phyloP scores from a whole-genome alignment of 805 yeast genomes.

The Teunomyces aglyptinius region DNA sequence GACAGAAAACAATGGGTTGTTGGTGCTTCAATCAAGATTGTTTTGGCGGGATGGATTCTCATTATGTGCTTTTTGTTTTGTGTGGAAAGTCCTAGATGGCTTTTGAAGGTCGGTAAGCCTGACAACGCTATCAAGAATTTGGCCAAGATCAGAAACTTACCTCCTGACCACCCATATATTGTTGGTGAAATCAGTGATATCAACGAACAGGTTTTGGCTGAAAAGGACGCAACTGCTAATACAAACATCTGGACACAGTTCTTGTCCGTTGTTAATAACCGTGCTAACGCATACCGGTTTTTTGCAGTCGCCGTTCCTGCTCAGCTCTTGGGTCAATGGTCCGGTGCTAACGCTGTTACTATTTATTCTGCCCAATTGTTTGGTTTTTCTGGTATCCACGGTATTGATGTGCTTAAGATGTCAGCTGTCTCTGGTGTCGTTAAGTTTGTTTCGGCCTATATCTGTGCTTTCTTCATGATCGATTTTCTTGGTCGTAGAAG shows the following conservation, averaged over 20 bases:
- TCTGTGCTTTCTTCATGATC: constrained; percentile 22
- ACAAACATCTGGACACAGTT: constrained; percentile 11
- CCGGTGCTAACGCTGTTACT: constrained; percentile 26
- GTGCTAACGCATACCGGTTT: constrained; percentile 21
- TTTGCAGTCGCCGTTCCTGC: constrained; percentile 17
- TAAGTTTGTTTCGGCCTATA: constrained; percentile 21
- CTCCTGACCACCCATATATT: constrained; percentile 23
- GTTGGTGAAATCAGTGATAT: constrained; percentile 23
- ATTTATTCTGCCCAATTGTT: constrained; percentile 23
- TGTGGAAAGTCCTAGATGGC: constrained; percentile 25
- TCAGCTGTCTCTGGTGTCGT: constrained; percentile 24
- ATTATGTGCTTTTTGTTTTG: constrained; percentile 19
- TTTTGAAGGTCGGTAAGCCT: constrained; percentile 16
- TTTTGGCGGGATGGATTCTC: constrained; percentile 19
- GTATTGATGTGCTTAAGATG: constrained; percentile 20
- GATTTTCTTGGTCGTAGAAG: constrained; percentile 23
- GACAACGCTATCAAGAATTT: constrained; percentile 19
- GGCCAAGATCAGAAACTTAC: constrained; percentile 18
- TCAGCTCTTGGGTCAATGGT: constrained; percentile 25
- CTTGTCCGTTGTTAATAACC: constrained; percentile 15
- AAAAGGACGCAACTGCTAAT: constrained; percentile 17
- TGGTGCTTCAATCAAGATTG: constrained; percentile 19
- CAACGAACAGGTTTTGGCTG: constrained; percentile 19
- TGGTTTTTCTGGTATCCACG: constrained; percentile 19
- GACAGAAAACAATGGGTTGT: constrained; percentile 20